phyloP scores from a whole-genome alignment of 2,329 filamentous ascomycete species.

The Penicillium sp. region DNA sequence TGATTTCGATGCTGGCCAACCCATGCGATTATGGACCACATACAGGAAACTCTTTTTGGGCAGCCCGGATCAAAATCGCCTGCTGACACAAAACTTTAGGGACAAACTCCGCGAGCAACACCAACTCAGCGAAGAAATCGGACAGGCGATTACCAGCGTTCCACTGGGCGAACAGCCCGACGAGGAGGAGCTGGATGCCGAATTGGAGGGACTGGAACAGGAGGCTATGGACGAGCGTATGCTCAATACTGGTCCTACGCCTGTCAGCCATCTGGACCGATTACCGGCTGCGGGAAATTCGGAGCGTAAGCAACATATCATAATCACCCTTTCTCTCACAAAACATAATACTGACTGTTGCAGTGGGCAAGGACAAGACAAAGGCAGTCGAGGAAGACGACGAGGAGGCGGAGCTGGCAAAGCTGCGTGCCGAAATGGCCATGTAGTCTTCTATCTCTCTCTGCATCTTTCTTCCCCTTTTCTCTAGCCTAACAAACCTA shows the following conservation, averaged over 20 bases:
- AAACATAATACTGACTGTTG: slow-evolving; percentile 11
- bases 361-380: slow-evolving; percentile 51
- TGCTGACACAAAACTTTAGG: slow-evolving; percentile 57
- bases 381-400: slow-evolving; percentile 76
- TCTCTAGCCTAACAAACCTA: background rate
- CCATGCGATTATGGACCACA: background rate
- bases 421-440: slow-evolving; percentile 95
- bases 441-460: slow-evolving; percentile 62
- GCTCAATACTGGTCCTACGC: slow-evolving; percentile 83
- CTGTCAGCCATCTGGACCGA: slow-evolving; percentile 74
- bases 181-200: slow-evolving; percentile 82
- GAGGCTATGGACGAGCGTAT: slow-evolving; percentile 92
- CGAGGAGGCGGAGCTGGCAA: slow-evolving; percentile 92
- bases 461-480: background rate
- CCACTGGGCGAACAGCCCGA: slow-evolving; percentile 72
- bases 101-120: slow-evolving; percentile 91
- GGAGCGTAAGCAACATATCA: slow-evolving; percentile 79
- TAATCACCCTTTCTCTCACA: background rate
- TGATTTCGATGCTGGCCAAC: slow-evolving; percentile 25
- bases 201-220: slow-evolving; percentile 86
- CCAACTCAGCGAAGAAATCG: slow-evolving; percentile 90
- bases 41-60: background rate
- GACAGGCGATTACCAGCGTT: slow-evolving; percentile 77
- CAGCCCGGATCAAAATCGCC: background rate
- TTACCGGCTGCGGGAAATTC: slow-evolving; percentile 75